Percentiles rank a stretch among this genome's conserved stretches.
Conservation (phyloP, 2,329 filamentous ascomycete species). For the Colletotrichum acutatum region DNA sequence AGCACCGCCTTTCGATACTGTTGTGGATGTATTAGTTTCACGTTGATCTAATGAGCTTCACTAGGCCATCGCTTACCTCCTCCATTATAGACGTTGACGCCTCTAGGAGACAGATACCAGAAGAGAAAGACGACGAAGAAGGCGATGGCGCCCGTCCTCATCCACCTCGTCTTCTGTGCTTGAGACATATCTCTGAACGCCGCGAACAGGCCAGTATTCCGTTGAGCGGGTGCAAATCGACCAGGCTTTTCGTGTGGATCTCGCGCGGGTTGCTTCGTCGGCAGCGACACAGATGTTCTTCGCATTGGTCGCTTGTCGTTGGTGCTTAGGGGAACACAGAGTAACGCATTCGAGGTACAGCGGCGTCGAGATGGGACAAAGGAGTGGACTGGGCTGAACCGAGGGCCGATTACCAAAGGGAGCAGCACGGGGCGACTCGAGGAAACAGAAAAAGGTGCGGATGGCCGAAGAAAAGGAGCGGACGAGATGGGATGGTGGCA, state of each 20-base stretch:
- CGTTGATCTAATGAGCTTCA: not conserved
- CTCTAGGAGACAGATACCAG: constrained; percentile 71
- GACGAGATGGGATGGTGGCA: constrained; percentile 19
- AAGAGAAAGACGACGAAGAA: constrained; percentile 70
- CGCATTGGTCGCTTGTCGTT: constrained; percentile 58
- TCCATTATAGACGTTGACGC: constrained; percentile 64
- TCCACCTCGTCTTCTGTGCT: constrained; percentile 72
- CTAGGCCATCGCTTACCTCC: constrained; percentile 46
- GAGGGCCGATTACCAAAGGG: constrained; percentile 15
- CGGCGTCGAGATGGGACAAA: constrained; percentile 23
- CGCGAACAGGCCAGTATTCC: constrained; percentile 59
- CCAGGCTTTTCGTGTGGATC: constrained; percentile 74
- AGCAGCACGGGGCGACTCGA: constrained; percentile 21
- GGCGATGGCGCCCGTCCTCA: constrained; percentile 72
- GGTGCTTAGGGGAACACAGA: constrained; percentile 34
- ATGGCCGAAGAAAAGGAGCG: constrained; percentile 29
- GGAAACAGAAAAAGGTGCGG: constrained; percentile 30
- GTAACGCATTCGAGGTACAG: constrained; percentile 35
- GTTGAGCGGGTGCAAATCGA: constrained; percentile 64
- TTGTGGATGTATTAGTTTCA: constrained; percentile 39
- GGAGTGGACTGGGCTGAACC: constrained; percentile 24
- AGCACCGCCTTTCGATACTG: constrained; percentile 37
- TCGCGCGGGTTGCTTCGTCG: constrained; percentile 68
- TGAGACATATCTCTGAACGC: constrained; percentile 63
- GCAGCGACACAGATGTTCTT: constrained; percentile 73